Evolutionary conservation across 2,329 filamentous ascomycete genomes (phyloP), one percentile per base, ranked within the genome.

Genomic region (Cryphonectria nitschkei): DNA sequence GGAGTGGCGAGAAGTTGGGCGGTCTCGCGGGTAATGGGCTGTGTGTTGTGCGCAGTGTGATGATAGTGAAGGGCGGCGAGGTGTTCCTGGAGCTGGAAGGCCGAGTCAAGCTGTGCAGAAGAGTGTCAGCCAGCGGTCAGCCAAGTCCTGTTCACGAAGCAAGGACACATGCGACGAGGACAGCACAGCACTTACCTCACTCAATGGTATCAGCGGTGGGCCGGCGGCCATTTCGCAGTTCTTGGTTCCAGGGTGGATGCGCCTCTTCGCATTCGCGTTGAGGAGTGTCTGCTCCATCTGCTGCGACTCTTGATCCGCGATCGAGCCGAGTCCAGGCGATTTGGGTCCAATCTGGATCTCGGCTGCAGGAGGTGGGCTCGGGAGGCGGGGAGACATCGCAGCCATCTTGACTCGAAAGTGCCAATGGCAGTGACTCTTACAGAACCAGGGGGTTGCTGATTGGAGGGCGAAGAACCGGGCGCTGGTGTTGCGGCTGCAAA

Each of bases 11-110:
- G 89, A 75, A 90, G 87, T 68, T 88, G 83, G 14, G 96, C 95
- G 58, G 93, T 91, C 43, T 90, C 86, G 77, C 92, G 91, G 70
- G 88, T 93, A 74, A 98, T 91, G 8, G 95, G 90, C 60, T 88
- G 83, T 46, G 90, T 91, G 75, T 88, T 88, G 74, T 87, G 85
- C 67, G 84, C 85, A 1, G 93, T 97, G 79, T 93, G 91, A 79
- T 92, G 86, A 81, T 95, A 90, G 83, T 98, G 93, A 22, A 98
- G 88, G 50, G 96, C 93, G 80, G 97, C 95, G 68, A 99, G 91
- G 79, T 99, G 95, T 82, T 99, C 96, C 81, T 98, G 97, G 26
- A 98, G 89, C 81, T 98, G 96, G 80, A 98, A 99, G 61, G 96
- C 93, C 32, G 95, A 98, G 79, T 99, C 95, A 75, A 99, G 94